Percentiles rank a stretch among this genome's conserved stretches.
Evolutionary conservation across 257 asterid species (phyloP).

Genomic region (Nicotiana paniculata): DNA sequence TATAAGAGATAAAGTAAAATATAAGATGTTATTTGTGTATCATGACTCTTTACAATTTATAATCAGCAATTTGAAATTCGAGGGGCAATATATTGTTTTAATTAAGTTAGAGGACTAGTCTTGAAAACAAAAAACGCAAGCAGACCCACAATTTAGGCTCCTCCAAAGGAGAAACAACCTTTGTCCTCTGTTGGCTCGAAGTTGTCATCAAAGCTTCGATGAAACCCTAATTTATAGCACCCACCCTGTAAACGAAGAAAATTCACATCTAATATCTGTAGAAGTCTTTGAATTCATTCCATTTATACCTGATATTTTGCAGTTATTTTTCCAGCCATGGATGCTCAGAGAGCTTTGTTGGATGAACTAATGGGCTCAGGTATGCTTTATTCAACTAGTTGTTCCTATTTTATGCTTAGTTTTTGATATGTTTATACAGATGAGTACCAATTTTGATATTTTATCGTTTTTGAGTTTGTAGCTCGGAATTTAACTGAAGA

Average conservation of each 20-base stretch:
- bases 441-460: background rate
- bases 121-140: too few species aligned
- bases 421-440: background rate
- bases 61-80: too few species aligned
- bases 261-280: background rate
- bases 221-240: conserved; percentile 3
- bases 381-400: background rate
- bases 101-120: too few species aligned
- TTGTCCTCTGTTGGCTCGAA: background rate
- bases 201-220: background rate
- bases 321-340: conserved; percentile 8
- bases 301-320: background rate
- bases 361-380: conserved; percentile 21
- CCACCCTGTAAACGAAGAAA: background rate
- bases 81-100: too few species aligned
- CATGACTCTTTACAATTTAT: too few species aligned
- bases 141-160: too few species aligned
- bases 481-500: conserved; percentile 95
- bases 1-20: too few species aligned
- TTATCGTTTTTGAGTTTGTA: conserved; percentile 16
- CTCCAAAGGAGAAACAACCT: background rate
- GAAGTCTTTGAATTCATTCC: background rate
- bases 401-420: too few species aligned
- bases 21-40: too few species aligned
- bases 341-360: conserved; percentile 29